These are phyloP conservation scores for Pseudozyma hubeiensis DNA, from an alignment of 1,284 basidiomycete genomes.

Conservation along the genomic window DNA sequence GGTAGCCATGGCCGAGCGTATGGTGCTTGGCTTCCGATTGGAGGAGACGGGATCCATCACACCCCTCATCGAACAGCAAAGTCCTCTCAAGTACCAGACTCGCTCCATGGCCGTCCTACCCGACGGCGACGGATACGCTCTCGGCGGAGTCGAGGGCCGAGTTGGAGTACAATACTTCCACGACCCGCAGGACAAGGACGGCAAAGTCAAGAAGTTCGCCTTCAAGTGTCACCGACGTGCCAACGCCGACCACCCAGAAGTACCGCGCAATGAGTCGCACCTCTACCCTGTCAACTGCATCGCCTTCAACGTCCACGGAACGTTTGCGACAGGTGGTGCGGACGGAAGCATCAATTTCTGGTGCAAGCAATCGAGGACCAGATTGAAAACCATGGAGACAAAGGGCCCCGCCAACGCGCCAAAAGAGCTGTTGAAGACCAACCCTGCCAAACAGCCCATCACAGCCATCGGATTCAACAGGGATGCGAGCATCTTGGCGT, in stretches of 20 bases:
- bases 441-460: conserved; percentile 61
- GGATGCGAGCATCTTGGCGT: conserved; percentile 65
- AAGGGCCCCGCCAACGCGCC: conserved; percentile 60
- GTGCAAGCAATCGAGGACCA: conserved; percentile 89
- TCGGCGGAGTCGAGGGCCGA: conserved; percentile 93
- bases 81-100: conserved; percentile 85
- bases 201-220: conserved; percentile 79
- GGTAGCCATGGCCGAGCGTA: conserved; percentile 88
- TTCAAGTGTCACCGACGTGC: conserved; percentile 93
- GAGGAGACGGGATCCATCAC: conserved; percentile 73
- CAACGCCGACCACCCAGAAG: conserved; percentile 75
- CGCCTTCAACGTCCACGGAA: conserved; percentile 90
- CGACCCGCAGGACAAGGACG: conserved; percentile 57
- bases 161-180: conserved; percentile 90
- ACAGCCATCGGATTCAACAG: conserved; percentile 64
- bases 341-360: conserved; percentile 71
- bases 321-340: conserved; percentile 89
- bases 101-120: conserved; percentile 70
- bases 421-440: conserved; percentile 61
- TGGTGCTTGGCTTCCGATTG: conserved; percentile 86
- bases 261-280: conserved; percentile 69
- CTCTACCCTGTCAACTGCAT: conserved; percentile 93
- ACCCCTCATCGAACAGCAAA: conserved; percentile 53
- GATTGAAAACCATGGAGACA: conserved; percentile 76
- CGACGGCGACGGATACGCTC: conserved; percentile 72